phyloP scores from a whole-genome alignment of 2,329 filamentous ascomycete species.

The Microsporum audouinii region DNA sequence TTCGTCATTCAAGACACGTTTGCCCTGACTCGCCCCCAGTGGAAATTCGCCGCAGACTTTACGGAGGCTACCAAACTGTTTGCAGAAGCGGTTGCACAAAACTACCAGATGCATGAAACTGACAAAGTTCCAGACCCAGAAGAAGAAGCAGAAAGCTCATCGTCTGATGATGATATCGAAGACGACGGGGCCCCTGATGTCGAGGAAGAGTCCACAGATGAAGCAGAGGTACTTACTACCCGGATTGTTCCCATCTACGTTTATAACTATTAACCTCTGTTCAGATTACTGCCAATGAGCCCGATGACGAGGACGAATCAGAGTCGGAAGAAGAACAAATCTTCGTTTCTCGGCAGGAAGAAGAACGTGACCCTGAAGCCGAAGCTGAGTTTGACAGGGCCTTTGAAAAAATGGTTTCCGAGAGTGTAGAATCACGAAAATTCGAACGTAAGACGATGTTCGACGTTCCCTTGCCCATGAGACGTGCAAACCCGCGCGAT shows the following conservation, averaged over 20 bases:
- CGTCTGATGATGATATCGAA: slow-evolving; percentile 64
- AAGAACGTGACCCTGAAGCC: slow-evolving; percentile 80
- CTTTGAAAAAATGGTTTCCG: slow-evolving; percentile 96
- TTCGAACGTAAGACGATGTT: slow-evolving; percentile 91
- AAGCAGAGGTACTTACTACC: slow-evolving; percentile 31
- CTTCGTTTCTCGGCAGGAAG: slow-evolving; percentile 79
- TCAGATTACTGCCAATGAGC: slow-evolving; percentile 10
- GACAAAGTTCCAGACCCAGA: slow-evolving; percentile 61
- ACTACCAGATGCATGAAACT: slow-evolving; percentile 67
- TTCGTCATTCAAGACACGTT: slow-evolving; percentile 93
- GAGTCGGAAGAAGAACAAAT: slow-evolving; percentile 76
- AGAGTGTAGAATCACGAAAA: slow-evolving; percentile 89
- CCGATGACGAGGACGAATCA: slow-evolving; percentile 39
- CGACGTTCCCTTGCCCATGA: slow-evolving; percentile 93
- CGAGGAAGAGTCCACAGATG: slow-evolving; percentile 45
- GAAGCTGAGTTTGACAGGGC: slow-evolving; percentile 97
- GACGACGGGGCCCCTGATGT: slow-evolving; percentile 47
- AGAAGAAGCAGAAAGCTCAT: slow-evolving; percentile 56
- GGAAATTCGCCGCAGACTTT: slow-evolving; percentile 71
- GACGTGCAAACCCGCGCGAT: slow-evolving; percentile 52
- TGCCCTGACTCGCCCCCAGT: slow-evolving; percentile 73
- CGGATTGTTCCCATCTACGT: neutral
- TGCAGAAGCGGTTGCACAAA: slow-evolving; percentile 75
- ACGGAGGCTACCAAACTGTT: slow-evolving; percentile 78
- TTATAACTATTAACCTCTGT: neutral